A percentile compares a stretch with the other conserved stretches of the same genome.
These are phyloP conservation scores for Chlorella variabilis DNA, from an alignment of 163 green algal genomes.

Conservation along the genomic window DNA sequence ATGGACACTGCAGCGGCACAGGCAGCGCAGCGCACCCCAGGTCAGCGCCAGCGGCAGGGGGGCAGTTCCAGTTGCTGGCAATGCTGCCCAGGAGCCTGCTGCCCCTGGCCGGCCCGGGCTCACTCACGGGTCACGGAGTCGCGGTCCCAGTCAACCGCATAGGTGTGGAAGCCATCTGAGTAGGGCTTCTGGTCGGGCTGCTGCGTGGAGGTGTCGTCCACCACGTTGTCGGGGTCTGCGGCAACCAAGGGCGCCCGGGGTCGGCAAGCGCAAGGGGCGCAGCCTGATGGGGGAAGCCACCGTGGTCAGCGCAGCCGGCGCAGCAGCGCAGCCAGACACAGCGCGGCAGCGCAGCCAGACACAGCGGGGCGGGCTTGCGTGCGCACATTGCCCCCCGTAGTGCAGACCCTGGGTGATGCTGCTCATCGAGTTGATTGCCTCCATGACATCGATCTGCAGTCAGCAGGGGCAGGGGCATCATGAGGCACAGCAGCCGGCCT, in stretches of 20 bases:
- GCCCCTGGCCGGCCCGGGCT: too few relatives aligned
- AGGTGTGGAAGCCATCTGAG: conserved; percentile 22
- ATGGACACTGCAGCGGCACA: conserved; percentile 10
- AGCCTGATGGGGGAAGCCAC: too few relatives aligned
- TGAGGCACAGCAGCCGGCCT: too few relatives aligned
- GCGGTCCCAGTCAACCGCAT: conserved; percentile 33
- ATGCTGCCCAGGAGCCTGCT: too few relatives aligned
- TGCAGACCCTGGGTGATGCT: conserved; percentile 35
- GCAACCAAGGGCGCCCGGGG: background rate
- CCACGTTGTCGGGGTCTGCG: conserved; percentile 12
- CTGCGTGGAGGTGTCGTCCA: background rate
- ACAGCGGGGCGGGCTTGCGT: background rate
- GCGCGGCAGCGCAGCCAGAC: too few relatives aligned
- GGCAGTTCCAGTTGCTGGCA: too few relatives aligned
- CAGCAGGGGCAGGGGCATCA: background rate
- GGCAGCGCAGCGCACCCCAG: too few relatives aligned
- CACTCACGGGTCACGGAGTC: conserved; percentile 25
- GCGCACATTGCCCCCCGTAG: conserved; percentile 32
- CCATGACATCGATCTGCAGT: conserved; percentile 44
- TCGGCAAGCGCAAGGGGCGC: background rate
- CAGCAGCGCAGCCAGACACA: too few relatives aligned
- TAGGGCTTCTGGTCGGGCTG: conserved; percentile 3
- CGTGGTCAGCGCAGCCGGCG: too few relatives aligned
- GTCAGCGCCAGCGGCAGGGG: too few relatives aligned
- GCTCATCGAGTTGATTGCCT: conserved; percentile 33